Conservation (phyloP, 1,284 basidiomycete species). For the Boletellus dicymbophilus region DNA sequence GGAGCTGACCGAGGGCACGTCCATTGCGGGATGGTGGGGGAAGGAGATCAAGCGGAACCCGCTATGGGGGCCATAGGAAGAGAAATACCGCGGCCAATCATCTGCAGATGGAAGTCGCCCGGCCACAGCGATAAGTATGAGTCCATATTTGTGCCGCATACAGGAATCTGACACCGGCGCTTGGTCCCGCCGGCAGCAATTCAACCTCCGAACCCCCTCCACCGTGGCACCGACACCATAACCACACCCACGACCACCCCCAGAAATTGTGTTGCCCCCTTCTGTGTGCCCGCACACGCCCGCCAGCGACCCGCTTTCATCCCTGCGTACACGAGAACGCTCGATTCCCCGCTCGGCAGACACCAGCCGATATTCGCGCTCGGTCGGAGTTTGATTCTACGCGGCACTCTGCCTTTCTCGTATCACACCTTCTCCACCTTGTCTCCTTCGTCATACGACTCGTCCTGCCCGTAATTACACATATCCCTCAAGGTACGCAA, state of each 20-base stretch:
- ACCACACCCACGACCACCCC: background rate
- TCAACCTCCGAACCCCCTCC: conserved; percentile 14
- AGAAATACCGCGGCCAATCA: conserved; percentile 7
- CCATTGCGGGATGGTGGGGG: conserved; percentile 11
- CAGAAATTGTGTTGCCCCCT: background rate
- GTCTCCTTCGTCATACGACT: conserved; percentile 34
- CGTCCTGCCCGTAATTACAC: conserved; percentile 23
- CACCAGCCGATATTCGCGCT: conserved; percentile 31
- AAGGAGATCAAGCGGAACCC: background rate
- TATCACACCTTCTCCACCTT: conserved; percentile 38
- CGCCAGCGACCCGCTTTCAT: background rate
- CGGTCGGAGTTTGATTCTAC: conserved; percentile 36
- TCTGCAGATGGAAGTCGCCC: conserved; percentile 12
- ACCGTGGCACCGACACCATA: background rate
- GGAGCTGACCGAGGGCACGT: background rate
- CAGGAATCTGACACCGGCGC: background rate
- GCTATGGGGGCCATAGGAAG: background rate
- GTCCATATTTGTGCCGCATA: too few species aligned
- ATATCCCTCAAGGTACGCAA: conserved; percentile 23
- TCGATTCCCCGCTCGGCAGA: background rate
- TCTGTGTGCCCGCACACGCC: background rate
- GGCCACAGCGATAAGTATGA: conserved; percentile 11
- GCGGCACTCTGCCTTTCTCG: conserved; percentile 31
- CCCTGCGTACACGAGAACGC: background rate
- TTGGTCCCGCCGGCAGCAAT: conserved; percentile 17